Percentiles rank a stretch among this genome's conserved stretches.
These are phyloP conservation scores for Sanghuangporus weigelae DNA, from an alignment of 1,284 basidiomycete species.

Conservation along the genomic window DNA sequence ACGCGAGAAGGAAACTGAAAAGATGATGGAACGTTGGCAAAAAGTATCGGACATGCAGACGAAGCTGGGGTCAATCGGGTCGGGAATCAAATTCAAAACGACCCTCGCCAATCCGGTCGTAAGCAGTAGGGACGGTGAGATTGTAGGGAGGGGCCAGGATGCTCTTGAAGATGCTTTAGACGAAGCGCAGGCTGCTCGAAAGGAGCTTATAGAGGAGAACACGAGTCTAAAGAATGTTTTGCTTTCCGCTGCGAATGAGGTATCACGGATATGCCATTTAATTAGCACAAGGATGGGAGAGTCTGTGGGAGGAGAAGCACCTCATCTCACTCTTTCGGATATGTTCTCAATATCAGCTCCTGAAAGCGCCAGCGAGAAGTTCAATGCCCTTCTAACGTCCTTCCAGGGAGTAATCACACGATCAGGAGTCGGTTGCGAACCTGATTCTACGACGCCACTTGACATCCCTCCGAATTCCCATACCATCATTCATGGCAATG, in stretches of 20 bases:
- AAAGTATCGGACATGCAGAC: conserved; percentile 66
- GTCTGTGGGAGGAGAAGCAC: conserved; percentile 41
- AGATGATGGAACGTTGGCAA: conserved; percentile 70
- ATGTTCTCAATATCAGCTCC: conserved; percentile 59
- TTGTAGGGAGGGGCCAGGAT: conserved; percentile 44
- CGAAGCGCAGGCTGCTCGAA: conserved; percentile 66
- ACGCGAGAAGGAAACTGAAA: conserved; percentile 76
- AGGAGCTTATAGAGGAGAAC: conserved; percentile 67
- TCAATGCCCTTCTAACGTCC: conserved; percentile 42
- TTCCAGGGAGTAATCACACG: conserved; percentile 33
- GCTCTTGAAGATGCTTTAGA: conserved; percentile 68
- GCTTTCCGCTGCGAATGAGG: conserved; percentile 62
- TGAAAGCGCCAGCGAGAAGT: conserved; percentile 46
- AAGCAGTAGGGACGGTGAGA: conserved; percentile 39
- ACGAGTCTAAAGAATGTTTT: conserved; percentile 63
- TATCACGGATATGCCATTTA: conserved; percentile 49
- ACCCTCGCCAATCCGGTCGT: conserved; percentile 47
- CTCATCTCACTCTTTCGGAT: conserved; percentile 39
- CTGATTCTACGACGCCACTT: conserved; percentile 23
- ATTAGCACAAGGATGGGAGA: conserved; percentile 31
- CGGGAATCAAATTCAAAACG: conserved; percentile 39
- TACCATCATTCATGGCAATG: neutral
- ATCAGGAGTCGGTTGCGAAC: conserved; percentile 20
- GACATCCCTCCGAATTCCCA: conserved; percentile 9
- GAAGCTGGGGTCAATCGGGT: conserved; percentile 38